Conservation (phyloP, 2,329 filamentous ascomycete species). For the Aspergillus tanneri region DNA sequence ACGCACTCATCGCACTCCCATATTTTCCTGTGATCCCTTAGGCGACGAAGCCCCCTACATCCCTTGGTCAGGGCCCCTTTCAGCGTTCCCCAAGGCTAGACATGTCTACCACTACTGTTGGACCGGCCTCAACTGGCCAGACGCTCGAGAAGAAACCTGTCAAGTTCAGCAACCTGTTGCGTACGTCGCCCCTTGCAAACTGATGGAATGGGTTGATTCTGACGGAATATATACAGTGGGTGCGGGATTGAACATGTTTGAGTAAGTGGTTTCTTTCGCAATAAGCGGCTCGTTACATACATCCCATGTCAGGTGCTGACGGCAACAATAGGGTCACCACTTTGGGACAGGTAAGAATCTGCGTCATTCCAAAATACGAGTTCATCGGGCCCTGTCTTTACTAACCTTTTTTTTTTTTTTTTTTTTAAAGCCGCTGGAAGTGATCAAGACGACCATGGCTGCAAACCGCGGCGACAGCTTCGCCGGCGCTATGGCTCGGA, state of each 20-base stretch:
- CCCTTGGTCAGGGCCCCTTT: conserved; percentile 97
- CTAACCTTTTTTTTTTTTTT: not conserved
- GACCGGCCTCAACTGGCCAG: conserved; percentile 51
- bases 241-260: conserved; percentile 92
- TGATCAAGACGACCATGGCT: conserved; percentile 99
- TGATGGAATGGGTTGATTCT: conserved; percentile 21
- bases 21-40: conserved; percentile 26
- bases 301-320: conserved; percentile 12
- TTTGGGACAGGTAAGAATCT: conserved; percentile 62
- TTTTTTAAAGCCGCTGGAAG: conserved; percentile 76
- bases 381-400: not conserved
- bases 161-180: conserved; percentile 98
- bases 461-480: conserved; percentile 92
- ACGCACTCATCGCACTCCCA: conserved; percentile 4
- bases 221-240: conserved; percentile 57
- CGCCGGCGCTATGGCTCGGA: conserved; percentile 72
- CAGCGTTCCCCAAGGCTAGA: conserved; percentile 58
- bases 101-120: conserved; percentile 51
- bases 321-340: conserved; percentile 58
- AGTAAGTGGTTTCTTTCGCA: conserved; percentile 53
- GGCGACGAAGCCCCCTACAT: conserved; percentile 82
- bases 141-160: conserved; percentile 96
- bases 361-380: not conserved
- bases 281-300: not conserved
- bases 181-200: conserved; percentile 42